Evolutionary conservation across 2,329 filamentous ascomycete species (phyloP), one percentile per base, ranked within the genome.

Genomic region (Diaporthe amygdali): DNA sequence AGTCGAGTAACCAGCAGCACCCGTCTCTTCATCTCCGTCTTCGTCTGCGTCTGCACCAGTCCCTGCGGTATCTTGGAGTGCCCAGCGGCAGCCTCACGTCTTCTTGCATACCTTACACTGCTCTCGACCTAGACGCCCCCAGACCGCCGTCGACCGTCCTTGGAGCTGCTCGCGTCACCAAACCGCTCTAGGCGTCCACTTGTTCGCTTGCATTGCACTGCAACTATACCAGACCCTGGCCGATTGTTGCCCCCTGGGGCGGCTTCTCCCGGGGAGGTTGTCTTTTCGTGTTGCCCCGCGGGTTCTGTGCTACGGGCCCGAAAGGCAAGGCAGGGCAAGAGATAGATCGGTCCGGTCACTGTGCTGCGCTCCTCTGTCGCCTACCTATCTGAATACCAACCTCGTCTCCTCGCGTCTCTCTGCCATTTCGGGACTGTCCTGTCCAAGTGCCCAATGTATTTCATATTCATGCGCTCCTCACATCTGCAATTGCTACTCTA

Each of bases 81-180:
- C 74, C 71, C 75, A 74, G 75, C 75, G 75, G 74, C 74, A 77
- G 74, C 73, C 66, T 76, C 72, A 72, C 74, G 70, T 68, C 46
- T 68, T 64, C 69, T 46, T 67, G 64, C 71, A 71, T 71, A 71
- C 71, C 64, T 73, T 68, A 49, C 68, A 66, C 64, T 71, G 66
- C 69, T 67, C 25, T 66, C 70, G 64, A 69, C 55, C 76, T 78
- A 79, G 78, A 68, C 67, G 61, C 70, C 63, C 61, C 70, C 47
- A 66, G 54, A 72, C 67, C 70, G 46, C 64, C 66, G 41, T 70
- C 72, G 55, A 46, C 66, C 47, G 49, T 34, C 63, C 51, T 41
- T 37, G 66, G 55, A 64, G 68, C 68, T 70, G 47, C 51, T 34
- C 61, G 44, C 64, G 54, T 64, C 41, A 46, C 69, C 61, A 64